Evolutionary conservation across 1,284 basidiomycete genomes (phyloP).

Genomic region (Melanopsichium pennsylvanicum): DNA sequence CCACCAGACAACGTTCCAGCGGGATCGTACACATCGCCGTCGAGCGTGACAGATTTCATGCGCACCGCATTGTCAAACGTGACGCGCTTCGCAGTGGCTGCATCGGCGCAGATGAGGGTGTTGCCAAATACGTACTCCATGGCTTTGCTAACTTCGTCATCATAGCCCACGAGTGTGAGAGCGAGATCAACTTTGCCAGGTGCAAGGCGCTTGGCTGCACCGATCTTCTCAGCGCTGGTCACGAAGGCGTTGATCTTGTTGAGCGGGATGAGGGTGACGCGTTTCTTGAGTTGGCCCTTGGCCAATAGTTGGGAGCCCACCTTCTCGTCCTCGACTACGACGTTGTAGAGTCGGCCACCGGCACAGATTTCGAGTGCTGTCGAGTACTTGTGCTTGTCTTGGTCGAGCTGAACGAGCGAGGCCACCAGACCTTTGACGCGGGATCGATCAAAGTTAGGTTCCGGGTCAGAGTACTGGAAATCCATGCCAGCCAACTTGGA

Average conservation of each 20-base stretch:
- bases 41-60: conserved; percentile 86
- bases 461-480: conserved; percentile 83
- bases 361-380: conserved; percentile 94
- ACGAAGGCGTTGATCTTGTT: conserved; percentile 84
- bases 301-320: conserved; percentile 85
- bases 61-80: conserved; percentile 81
- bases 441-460: conserved; percentile 81
- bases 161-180: conserved; percentile 84
- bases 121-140: conserved; percentile 95
- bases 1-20: conserved; percentile 93
- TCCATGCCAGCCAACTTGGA: conserved; percentile 77
- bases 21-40: conserved; percentile 96
- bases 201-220: conserved; percentile 78
- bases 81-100: conserved; percentile 84
- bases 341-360: conserved; percentile 87
- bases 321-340: conserved; percentile 81
- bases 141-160: conserved; percentile 83
- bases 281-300: conserved; percentile 83
- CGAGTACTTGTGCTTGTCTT: conserved; percentile 74
- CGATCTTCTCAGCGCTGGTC: conserved; percentile 78
- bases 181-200: conserved; percentile 82
- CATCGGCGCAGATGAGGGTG: conserved; percentile 89
- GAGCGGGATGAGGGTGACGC: conserved; percentile 91
- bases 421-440: conserved; percentile 80
- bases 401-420: conserved; percentile 78